phyloP scores from a whole-genome alignment of 2,329 filamentous ascomycete genomes.

The Myrmaecium sp. region DNA sequence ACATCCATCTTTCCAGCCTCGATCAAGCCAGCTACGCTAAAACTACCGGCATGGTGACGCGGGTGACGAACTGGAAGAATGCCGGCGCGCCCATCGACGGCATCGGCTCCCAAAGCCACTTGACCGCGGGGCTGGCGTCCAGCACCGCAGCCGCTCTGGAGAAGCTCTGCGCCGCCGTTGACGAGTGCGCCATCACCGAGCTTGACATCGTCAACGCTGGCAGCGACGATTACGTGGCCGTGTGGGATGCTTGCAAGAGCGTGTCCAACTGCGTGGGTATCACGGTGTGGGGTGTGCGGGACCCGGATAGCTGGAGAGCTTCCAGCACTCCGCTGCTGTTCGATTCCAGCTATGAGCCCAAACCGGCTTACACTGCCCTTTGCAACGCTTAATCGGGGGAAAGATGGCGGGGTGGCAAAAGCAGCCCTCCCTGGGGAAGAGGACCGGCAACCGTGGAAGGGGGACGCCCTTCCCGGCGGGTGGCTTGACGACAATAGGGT shows the following conservation, averaged over 20 bases:
- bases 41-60: conserved; percentile 34
- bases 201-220: conserved; percentile 46
- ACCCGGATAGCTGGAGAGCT: conserved; percentile 26
- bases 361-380: conserved; percentile 22
- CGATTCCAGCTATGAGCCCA: conserved; percentile 23
- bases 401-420: no score
- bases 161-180: conserved; percentile 32
- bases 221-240: conserved; percentile 39
- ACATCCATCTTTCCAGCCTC: conserved; percentile 33
- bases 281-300: conserved; percentile 41
- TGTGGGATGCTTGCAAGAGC: conserved; percentile 37
- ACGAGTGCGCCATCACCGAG: conserved; percentile 49
- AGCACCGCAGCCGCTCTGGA: conserved; percentile 33
- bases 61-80: conserved; percentile 47
- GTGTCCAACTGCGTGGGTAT: conserved; percentile 46
- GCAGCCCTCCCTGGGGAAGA: no score
- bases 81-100: conserved; percentile 49
- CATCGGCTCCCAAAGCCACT: conserved; percentile 43
- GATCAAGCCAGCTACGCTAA: conserved; percentile 44
- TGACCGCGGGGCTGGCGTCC: conserved; percentile 28
- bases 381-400: conserved; percentile 12
- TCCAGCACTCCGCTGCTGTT: conserved; percentile 24
- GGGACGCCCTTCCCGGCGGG: no score
- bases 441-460: no score
- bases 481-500: no score